Evolutionary conservation across 2,329 filamentous ascomycete species (phyloP), one percentile per base, ranked within the genome.

Genomic region (Aspergillus sp.): DNA sequence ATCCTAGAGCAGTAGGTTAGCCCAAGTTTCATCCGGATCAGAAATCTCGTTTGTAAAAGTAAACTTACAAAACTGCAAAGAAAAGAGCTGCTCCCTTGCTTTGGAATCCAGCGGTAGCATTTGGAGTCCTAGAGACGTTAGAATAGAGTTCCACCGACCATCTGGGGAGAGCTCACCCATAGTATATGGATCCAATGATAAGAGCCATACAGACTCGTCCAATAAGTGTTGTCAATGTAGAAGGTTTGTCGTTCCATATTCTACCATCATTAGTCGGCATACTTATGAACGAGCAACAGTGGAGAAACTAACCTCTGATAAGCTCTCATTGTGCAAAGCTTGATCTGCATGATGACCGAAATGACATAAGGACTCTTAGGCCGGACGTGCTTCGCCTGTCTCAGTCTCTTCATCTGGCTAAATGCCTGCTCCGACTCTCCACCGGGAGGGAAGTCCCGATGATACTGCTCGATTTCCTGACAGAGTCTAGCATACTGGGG

Each of bases 31-130:
- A 16, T 88, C 2, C 85, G 85, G 63, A 82, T 20, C 47, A 12
- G 71, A 77, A 92, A 92, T 4, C 11, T n/a, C 85, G 87, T 61
- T n/a, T 26, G 50, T 6, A 11, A 20, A 29, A 14, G 4, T 67
- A 91, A 91, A 56, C 93, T 92, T 82, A 93, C 66, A 96, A 80
- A 70, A 92, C 87, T 64, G 91, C 90, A 71, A 96, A 95, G 83
- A 96, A 96, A 55, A 96, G 79, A 14, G 95, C 83, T 50, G 90
- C 88, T 59, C 90, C 90, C 65, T 92, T 87, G 68, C 86, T 84
- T 78, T 88, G 94, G 79, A 96, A 95, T 63, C 88, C 91, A 24
- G 77, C 75, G 0, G 91, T 88, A n/a, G 81, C 83, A 6, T 81
- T 73, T 31, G 84, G 77, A 73, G 77, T 96, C 86, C 82, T 86